Base-by-base conservation (phyloP, 2,329 filamentous ascomycete genomes). In the Pseudogymnoascus sp. region DNA sequence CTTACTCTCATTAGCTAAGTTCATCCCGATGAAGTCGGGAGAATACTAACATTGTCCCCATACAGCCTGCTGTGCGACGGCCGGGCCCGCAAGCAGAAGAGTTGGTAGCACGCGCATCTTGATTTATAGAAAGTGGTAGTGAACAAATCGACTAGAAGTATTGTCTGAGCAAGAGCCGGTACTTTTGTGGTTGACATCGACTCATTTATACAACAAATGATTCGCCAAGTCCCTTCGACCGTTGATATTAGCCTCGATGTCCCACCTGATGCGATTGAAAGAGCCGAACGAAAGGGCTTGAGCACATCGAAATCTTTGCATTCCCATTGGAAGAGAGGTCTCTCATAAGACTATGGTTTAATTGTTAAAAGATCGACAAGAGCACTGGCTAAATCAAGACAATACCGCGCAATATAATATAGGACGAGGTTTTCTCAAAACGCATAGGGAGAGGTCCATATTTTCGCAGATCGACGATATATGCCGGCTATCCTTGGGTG, bases 41-140 rank as follows among this genome's bases (percentile, higher is more conserved):
- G 29, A 33, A n/a, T 12, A 55, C 49, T 55, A 19, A 55, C 49
- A 55, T 33, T 55, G 49, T 31, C 49, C 49, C 49, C 49, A 55
- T 6, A 55, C n/a, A 55, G 49, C 7, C n/a, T 55, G 49, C 5
- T 55, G 49, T 19, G 49, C 49, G 16, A 26, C 49, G 26, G 49
- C 49, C 26, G 49, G 21, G 49, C 26, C 49, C n/a, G 49, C 49
- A 55, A 55, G 49, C 49, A 55, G n/a, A 8, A 55, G 49, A 33
- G 49, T 29, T 55, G 49, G 26, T 33, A 19, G n/a, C 29, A 55
- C 26, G 49, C 49, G 49, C 49, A 55, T 55, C 29, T 55, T 55
- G 49, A 55, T 31, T 4, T 33, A 31, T 55, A 19, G 49, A 33
- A 33, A 29, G 19, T 4, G n/a, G n/a, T 10, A 49, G n/a, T 19